Evolutionary conservation across 441 rosid species (phyloP).

Genomic region (Populus hybrid): DNA sequence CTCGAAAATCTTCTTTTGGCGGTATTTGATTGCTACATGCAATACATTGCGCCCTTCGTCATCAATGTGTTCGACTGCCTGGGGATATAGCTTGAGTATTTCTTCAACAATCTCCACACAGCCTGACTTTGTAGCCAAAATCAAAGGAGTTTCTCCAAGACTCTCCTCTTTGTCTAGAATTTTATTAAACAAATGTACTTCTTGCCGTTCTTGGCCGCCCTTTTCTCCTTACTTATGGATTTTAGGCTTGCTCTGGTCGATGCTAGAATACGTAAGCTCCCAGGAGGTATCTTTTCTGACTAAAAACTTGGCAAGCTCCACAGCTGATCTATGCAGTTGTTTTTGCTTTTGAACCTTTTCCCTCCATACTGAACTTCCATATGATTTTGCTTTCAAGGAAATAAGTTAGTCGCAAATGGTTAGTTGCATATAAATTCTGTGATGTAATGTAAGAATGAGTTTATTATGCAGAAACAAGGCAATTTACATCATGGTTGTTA

Average conservation of each 20-base stretch:
- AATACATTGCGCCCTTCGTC: constrained; percentile 19
- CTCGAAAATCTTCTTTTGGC: constrained; percentile 14
- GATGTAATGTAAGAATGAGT: too few relatives aligned
- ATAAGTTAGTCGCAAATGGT: neutral
- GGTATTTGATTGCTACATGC: constrained; percentile 24
- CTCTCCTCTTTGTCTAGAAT: too few relatives aligned
- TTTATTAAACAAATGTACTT: too few relatives aligned
- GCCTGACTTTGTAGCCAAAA: too few relatives aligned
- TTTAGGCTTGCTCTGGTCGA: too few relatives aligned
- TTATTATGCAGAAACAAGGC: too few relatives aligned
- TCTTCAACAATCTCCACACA: constrained; percentile 13
- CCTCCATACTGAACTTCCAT: neutral
- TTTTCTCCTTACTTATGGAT: too few relatives aligned
- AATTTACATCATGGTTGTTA: too few relatives aligned
- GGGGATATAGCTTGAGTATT: constrained; percentile 12
- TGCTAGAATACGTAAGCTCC: too few relatives aligned
- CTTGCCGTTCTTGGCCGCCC: too few relatives aligned
- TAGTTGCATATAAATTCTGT: neutral
- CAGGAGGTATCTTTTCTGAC: too few relatives aligned
- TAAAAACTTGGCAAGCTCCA: neutral
- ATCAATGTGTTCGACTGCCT: constrained; percentile 21
- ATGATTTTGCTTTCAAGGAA: neutral
- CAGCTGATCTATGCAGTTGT: neutral
- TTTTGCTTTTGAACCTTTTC: neutral
- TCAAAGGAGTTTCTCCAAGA: too few relatives aligned